Percentiles rank a stretch among this genome's conserved stretches.
Conservation (phyloP, 2,329 filamentous ascomycete genomes). For the Fusarium nygamai region DNA sequence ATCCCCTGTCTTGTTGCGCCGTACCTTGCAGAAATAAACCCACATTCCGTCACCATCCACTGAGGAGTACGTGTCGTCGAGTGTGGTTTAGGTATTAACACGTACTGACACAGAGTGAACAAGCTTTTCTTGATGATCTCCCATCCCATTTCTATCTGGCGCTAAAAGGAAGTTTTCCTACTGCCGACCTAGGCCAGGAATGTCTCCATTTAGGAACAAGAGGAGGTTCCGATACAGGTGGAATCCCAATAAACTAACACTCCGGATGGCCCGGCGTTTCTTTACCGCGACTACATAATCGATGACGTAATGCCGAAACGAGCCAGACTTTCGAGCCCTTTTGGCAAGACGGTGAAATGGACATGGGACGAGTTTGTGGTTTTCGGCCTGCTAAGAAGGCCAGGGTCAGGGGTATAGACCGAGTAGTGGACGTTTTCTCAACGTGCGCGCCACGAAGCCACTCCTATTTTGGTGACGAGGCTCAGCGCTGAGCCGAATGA, state of each 20-base stretch:
- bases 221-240: not conserved
- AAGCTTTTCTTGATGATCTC: constrained; percentile 15
- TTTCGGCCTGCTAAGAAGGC: constrained; percentile 8
- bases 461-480: constrained; percentile 17
- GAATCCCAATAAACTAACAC: not conserved
- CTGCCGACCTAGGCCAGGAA: not conserved
- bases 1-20: constrained; percentile 15
- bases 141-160: not conserved
- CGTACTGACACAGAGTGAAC: constrained; percentile 7
- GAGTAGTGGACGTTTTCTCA: constrained; percentile 20
- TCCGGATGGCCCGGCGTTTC: constrained; percentile 31
- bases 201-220: not conserved
- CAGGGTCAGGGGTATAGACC: constrained; percentile 27
- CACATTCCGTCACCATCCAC: constrained; percentile 32
- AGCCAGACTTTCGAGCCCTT: constrained; percentile 3
- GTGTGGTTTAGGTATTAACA: constrained; percentile 2
- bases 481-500: constrained; percentile 29
- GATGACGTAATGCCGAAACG: constrained; percentile 34
- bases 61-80: constrained; percentile 17
- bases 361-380: constrained; percentile 36
- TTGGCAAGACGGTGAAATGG: constrained; percentile 23
- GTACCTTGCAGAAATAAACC: constrained; percentile 35
- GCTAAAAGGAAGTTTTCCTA: not conserved
- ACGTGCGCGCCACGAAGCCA: constrained; percentile 25
- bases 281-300: constrained; percentile 17